Conservation (phyloP, 345 rosid species). For the Brassica incana region DNA sequence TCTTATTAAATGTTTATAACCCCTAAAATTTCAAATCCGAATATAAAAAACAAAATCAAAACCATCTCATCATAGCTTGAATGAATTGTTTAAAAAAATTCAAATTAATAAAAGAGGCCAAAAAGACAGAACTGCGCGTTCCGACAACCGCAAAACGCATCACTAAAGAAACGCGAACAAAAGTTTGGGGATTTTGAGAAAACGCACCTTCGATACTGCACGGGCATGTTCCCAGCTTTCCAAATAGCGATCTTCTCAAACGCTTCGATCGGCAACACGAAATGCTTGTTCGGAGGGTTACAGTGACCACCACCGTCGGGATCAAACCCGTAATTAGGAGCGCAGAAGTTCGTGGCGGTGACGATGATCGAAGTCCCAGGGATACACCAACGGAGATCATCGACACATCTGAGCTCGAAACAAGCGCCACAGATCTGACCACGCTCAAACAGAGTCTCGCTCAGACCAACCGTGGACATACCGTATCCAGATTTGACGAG, state of each 20-base stretch:
- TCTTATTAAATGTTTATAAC: too few relatives aligned
- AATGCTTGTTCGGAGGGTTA: conserved; percentile 91
- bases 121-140: neutral
- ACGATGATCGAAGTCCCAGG: conserved; percentile 84
- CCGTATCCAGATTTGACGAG: conserved; percentile 82
- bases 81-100: neutral
- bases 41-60: neutral
- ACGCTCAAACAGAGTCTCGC: conserved; percentile 73
- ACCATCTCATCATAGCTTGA: neutral
- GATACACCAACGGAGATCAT: conserved; percentile 87
- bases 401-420: conserved; percentile 83
- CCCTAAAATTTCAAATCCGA: too few relatives aligned
- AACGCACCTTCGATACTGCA: conserved; percentile 79
- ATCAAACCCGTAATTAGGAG: conserved; percentile 89
- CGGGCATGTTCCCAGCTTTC: conserved; percentile 98
- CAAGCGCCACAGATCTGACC: conserved; percentile 99
- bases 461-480: conserved; percentile 81
- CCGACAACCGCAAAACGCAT: neutral
- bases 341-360: conserved; percentile 92
- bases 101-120: neutral
- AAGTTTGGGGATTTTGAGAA: neutral
- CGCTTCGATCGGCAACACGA: conserved; percentile 90
- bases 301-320: conserved; percentile 86
- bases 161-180: neutral
- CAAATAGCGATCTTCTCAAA: conserved; percentile 97